Percentiles rank a stretch among this genome's conserved stretches.
Conservation (phyloP, 2,329 filamentous ascomycete genomes). For the Chaetomiaceae sp. region DNA sequence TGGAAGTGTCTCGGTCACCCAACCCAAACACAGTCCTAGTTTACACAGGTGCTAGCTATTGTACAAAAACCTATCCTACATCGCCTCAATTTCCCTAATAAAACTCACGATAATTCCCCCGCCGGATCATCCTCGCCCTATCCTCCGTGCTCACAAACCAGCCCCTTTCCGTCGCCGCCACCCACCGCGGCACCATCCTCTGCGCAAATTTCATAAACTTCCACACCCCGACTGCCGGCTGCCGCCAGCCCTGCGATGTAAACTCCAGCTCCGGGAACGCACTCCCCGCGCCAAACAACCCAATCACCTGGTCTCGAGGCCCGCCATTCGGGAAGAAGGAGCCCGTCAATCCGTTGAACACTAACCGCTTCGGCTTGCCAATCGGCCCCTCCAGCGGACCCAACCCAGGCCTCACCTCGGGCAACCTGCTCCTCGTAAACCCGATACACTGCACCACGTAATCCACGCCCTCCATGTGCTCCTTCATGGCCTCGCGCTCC, state of each 20-base stretch:
- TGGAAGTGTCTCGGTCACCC: too few species aligned
- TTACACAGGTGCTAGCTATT: too few species aligned
- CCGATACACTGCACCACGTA: conserved; percentile 19
- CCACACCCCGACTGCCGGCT: conserved; percentile 20
- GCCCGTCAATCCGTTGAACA: conserved; percentile 17
- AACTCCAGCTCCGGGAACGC: conserved; percentile 21
- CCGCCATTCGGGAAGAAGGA: conserved; percentile 1
- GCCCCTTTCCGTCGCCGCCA: conserved; percentile 1
- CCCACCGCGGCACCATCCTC: conserved; percentile 20
- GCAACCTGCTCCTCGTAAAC: conserved; percentile 7
- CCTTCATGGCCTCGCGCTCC: background rate
- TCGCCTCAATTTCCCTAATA: background rate
- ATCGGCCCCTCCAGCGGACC: background rate
- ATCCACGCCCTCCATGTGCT: conserved; percentile 5
- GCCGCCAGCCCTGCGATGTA: conserved; percentile 7
- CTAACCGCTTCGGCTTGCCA: conserved; percentile 4
- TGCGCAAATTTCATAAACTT: conserved; percentile 23
- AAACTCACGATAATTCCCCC: background rate
- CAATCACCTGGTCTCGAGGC: background rate
- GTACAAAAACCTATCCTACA: background rate
- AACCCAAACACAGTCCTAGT: too few species aligned
- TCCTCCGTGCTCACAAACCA: background rate
- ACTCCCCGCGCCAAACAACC: conserved; percentile 23
- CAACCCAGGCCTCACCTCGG: background rate
- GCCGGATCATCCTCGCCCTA: background rate